Evolutionary conservation across 495 filamentous ascomycete genomes (phyloP), one percentile per base, ranked within the genome.

Genomic region (Aspergillus campestris): DNA sequence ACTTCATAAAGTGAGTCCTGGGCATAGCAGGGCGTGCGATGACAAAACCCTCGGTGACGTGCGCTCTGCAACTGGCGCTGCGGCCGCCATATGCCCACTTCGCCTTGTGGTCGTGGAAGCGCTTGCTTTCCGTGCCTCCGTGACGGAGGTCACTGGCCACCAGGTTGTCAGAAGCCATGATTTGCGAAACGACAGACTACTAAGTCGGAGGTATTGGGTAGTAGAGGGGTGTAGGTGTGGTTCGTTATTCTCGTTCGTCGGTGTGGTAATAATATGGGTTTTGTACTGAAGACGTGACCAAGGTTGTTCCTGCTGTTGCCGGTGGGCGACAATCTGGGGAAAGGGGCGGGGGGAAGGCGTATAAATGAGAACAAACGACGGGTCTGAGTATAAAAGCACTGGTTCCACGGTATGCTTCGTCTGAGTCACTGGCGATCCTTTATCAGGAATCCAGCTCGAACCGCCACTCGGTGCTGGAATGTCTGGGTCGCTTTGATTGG

Each of bases 81-180:
- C 61, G 56, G 13, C 61, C 62, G 31, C 76, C 76, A 38, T 68
- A 58, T 6, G 66, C 66, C 76, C 76, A 80, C 54, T 80, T 80
- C 46, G 70, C 61, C 60, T 75, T 74, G 45, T 71, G 70, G 50
- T 75, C 64, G 51, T 72, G 61, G 53, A 61, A 64, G 46, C 76
- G 72, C 47, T 70, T 71, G 40, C 53, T 55, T 39, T 59, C 61
- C 14, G 53, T 61, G 47, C 54, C 57, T 27, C 49, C 40, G 8
- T 52, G 54, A 31, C 58, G 58, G 34, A 59, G 30, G 38, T 64
- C 61, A 38, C 41, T 31, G 30, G 44, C 34, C 31, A 44, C 37
- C 3, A 51, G 10, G 30, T 42, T 37, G 24, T 45, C 49, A 35
- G 56, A 50, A 48, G 56, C 56, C 42, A 38, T 54, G 41, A 11